Percentiles rank a stretch among this genome's conserved stretches.
phyloP scores from a whole-genome alignment of 768 basidiomycete species.

The Suillus subluteus region DNA sequence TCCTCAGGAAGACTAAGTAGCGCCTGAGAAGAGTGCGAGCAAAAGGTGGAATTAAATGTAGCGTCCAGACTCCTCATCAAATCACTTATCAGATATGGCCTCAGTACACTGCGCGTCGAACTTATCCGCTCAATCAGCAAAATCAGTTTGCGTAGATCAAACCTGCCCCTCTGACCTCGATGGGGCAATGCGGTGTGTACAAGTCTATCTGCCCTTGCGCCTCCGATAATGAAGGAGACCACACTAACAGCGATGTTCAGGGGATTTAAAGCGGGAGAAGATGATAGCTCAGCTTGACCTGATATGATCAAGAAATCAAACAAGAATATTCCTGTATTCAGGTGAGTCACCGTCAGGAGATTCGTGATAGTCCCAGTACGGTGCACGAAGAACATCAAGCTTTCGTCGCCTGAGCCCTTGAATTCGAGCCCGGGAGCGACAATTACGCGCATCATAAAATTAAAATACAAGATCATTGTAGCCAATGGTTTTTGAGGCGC shows the following conservation, averaged over 20 bases:
- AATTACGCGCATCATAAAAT: background rate
- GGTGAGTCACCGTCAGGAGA: too few species aligned
- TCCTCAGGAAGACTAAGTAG: too few species aligned
- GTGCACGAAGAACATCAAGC: slow-evolving; percentile 37
- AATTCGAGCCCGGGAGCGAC: slow-evolving; percentile 57
- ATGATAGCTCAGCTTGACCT: background rate
- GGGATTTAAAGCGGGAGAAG: background rate
- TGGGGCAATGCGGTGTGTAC: background rate
- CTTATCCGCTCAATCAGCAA: background rate
- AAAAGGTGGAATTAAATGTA: too few species aligned
- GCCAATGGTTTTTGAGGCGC: background rate
- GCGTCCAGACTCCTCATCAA: too few species aligned
- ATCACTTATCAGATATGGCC: too few species aligned
- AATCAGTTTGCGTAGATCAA: background rate
- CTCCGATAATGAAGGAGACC: background rate
- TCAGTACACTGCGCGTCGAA: background rate
- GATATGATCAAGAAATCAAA: background rate
- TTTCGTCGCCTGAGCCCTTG: slow-evolving; percentile 61
- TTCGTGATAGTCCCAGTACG: slow-evolving; percentile 22
- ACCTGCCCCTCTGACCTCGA: background rate
- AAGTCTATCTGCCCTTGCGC: background rate
- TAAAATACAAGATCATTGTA: background rate
- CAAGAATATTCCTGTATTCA: too few species aligned
- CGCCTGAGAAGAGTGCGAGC: too few species aligned
- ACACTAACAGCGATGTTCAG: background rate